Evolutionary conservation across 140 eudicot species (phyloP).

Genomic region (Ambrosia hybrid): DNA sequence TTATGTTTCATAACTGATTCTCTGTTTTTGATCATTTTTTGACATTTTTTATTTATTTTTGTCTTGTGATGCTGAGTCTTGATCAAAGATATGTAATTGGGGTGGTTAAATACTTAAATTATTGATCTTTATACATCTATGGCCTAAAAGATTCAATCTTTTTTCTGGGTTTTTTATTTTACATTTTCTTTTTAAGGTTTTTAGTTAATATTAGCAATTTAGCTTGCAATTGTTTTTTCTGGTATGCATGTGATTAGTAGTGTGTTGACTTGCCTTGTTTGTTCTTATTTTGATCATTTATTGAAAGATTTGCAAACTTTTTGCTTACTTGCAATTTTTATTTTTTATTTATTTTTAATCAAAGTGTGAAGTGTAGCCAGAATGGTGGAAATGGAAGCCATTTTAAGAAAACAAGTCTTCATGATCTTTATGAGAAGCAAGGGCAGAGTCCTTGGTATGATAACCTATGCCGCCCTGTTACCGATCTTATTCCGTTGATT

Average conservation of each 20-base stretch:
- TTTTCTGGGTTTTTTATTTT: background rate
- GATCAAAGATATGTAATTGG: background rate
- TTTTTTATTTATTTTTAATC: too few relatives aligned
- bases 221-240: background rate
- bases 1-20: background rate
- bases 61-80: conserved; percentile 2
- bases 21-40: background rate
- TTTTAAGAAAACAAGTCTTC: conserved; percentile 77
- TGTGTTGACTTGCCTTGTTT: background rate
- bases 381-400: conserved; percentile 70
- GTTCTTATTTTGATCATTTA: background rate
- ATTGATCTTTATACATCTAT: conserved; percentile 4
- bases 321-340: conserved; percentile 15
- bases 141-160: conserved; percentile 19
- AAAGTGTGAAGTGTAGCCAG: conserved; percentile 71
- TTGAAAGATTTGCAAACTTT: conserved; percentile 9
- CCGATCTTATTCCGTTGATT: conserved; percentile 87
- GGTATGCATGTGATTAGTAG: conserved; percentile 5
- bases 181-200: background rate
- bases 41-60: background rate
- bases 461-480: conserved; percentile 94
- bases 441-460: conserved; percentile 99
- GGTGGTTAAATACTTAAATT: background rate
- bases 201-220: background rate
- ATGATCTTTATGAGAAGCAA: conserved; percentile 87